Percentiles rank a stretch among this genome's conserved stretches.
phyloP scores from a whole-genome alignment of 371 early-diverging fungal genomes.

The Mortierella sp. region DNA sequence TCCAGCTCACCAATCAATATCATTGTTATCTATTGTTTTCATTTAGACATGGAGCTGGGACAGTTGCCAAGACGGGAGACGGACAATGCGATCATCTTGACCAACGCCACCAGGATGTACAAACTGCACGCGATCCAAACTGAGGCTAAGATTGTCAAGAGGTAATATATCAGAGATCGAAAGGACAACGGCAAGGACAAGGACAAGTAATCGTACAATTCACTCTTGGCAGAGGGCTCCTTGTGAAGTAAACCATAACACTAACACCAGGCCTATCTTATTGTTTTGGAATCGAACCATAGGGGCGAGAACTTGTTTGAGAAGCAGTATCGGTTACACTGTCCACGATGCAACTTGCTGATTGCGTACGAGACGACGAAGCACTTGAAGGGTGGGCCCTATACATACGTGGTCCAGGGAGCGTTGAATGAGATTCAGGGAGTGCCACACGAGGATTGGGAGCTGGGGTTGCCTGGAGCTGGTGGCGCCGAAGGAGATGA shows the following conservation, averaged over 20 bases:
- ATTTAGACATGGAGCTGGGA: constrained; percentile 61
- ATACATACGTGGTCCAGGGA: constrained; percentile 73
- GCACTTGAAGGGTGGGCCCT: constrained; percentile 66
- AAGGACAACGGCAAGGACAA: too few relatives aligned
- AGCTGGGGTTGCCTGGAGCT: constrained; percentile 33
- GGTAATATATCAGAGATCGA: too few relatives aligned
- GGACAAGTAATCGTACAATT: too few relatives aligned
- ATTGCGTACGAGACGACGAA: constrained; percentile 75
- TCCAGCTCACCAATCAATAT: not conserved
- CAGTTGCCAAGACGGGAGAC: constrained; percentile 72
- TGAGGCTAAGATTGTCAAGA: constrained; percentile 62
- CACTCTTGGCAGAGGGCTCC: too few relatives aligned
- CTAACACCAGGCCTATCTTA: not conserved
- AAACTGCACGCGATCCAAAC: constrained; percentile 68
- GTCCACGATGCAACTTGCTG: constrained; percentile 70
- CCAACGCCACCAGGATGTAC: constrained; percentile 72
- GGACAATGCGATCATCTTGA: constrained; percentile 74
- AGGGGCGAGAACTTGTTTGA: constrained; percentile 68
- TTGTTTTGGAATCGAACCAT: not conserved
- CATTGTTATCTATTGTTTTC: not conserved
- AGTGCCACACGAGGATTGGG: constrained; percentile 55
- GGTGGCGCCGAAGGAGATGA: not conserved
- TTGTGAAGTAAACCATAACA: not conserved
- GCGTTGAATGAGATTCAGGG: constrained; percentile 74
- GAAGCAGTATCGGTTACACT: constrained; percentile 72